Base-by-base conservation (phyloP, 2,329 filamentous ascomycete species). In the Aquanectria penicillioides region DNA sequence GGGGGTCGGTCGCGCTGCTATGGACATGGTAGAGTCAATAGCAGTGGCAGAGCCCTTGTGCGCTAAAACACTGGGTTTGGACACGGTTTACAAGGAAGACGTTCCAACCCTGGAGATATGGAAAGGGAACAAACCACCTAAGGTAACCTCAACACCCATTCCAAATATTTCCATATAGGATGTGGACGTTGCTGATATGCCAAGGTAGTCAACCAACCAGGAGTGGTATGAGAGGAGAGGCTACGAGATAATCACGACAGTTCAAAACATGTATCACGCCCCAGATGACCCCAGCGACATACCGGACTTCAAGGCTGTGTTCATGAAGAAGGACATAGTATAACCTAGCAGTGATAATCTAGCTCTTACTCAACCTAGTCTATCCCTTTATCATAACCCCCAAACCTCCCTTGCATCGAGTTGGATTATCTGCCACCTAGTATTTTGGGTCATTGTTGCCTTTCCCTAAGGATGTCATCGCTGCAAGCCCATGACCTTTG, bases 151-250 rank as follows among this genome's bases (percentile, higher is more conserved):
- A 4, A 5, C 15, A 2, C 3, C 18, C 22, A 3, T 10, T 6
- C 0, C 3, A 13, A 33, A 3, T 8, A 1, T 5, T 22, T 0
- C 18, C 5, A 50, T 50, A 12, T 34, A 13, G 23, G 15, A 23
- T n/a, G 36, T 38, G 18, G 10, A 6, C 8, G 4, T 8, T 6
- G 41, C 33, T 13, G 17, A 17, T 10, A 18, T 5, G 8, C 12
- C n/a, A 20, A 0, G 20, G 22, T 2, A 74, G 72, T 63, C 59
- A 17, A 57, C 70, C 0, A 73, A 69, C 29, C 69, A 74, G 4
- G 69, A 61, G 6, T 74, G 72, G 72, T 74, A 74, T 33, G 61
- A 63, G 8, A 53, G 72, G 8, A 55, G 70, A 3, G 69, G 70
- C 0, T 74, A 73, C 6, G 31, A 57, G 3, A n/a, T 68, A 1